A percentile compares a stretch with the other conserved stretches of the same genome.
phyloP scores from a whole-genome alignment of 805 yeast species.

The Kodamaea kakaduensis region DNA sequence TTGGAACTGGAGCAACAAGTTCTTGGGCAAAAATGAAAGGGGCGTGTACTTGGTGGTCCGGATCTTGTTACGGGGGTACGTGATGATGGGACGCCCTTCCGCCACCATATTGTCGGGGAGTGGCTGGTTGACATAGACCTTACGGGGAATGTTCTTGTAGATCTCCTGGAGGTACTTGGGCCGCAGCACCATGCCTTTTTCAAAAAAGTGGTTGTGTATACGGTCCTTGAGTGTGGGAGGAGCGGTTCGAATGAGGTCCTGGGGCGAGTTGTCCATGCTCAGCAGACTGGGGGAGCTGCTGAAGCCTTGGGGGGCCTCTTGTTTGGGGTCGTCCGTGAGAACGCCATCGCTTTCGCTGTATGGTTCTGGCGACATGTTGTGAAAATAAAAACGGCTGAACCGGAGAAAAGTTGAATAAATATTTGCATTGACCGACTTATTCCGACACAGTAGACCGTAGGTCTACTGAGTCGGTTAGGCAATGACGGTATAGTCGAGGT shows the following conservation, averaged over 20 bases:
- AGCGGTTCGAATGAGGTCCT: conserved; percentile 10
- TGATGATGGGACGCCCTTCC: conserved; percentile 30
- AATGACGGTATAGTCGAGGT: too few species aligned
- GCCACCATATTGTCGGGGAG: conserved; percentile 40
- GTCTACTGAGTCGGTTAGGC: too few species aligned
- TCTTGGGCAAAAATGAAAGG: conserved; percentile 53
- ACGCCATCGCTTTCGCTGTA: conserved; percentile 1
- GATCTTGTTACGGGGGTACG: conserved; percentile 53
- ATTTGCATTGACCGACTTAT: too few species aligned
- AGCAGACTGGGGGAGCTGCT: too few species aligned
- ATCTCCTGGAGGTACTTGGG: conserved; percentile 37
- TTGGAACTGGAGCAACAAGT: conserved; percentile 49
- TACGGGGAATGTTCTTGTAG: conserved; percentile 37
- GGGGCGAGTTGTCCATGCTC: conserved; percentile 8
- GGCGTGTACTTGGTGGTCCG: conserved; percentile 64
- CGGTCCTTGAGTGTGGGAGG: conserved; percentile 14
- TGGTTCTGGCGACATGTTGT: not conserved
- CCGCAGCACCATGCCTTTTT: conserved; percentile 21
- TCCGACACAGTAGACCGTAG: too few species aligned
- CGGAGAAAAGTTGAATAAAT: too few species aligned
- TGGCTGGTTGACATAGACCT: conserved; percentile 46
- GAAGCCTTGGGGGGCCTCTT: too few species aligned
- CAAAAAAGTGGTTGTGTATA: conserved; percentile 12
- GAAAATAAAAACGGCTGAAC: not conserved
- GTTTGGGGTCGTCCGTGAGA: too few species aligned